Base-by-base conservation (phyloP, 257 asterid genomes). In the Jasminum sambac region DNA sequence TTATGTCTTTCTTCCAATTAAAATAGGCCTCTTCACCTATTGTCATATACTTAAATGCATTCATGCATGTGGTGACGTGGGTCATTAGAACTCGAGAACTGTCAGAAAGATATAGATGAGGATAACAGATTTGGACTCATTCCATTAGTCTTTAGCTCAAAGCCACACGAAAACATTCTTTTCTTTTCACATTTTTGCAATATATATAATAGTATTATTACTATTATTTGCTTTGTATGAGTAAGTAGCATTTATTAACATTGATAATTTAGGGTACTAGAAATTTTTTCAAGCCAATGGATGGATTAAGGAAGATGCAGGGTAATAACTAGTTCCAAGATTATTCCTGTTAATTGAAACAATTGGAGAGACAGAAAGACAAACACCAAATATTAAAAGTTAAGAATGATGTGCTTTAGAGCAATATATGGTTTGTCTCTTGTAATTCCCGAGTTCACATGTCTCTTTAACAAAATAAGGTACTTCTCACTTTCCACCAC, bases 401-500 rank as follows among this genome's bases (percentile, higher is more conserved):
- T 19, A 55, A 55, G 36, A 9, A 55, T 55, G 62, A 55, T 55
- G 9, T 55, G 34, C 62, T 55, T 55, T 55, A 6, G n/a, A 23
- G 62, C 62, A 55, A 55, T 55, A 10, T 3, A 55, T 55, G 36
- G 30, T 55, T 55, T 55, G 62, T 55, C 62, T 55, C 62, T 21
- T 21, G 36, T 55, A 10, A 55, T 55, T 55, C 62, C 14, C 4
- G 14, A 55, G 62, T 55, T 55, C 62, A 55, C 62, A 23, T 55
- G 62, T 55, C 26, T 55, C 62, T 55, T 55, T 55, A 55, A 55
- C 62, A 55, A 55, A 55, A 55, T 19, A 55, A 55, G 62, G 36
- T 55, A 21, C 62, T 55, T 21, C 36, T 55, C 23, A 74, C 82
- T 81, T 78, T 81, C 78, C 85, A 77, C 80, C 82, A 77, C 82